These are phyloP conservation scores for Claviceps humidiphila DNA, from an alignment of 2,329 filamentous ascomycete species.

Conservation along the genomic window DNA sequence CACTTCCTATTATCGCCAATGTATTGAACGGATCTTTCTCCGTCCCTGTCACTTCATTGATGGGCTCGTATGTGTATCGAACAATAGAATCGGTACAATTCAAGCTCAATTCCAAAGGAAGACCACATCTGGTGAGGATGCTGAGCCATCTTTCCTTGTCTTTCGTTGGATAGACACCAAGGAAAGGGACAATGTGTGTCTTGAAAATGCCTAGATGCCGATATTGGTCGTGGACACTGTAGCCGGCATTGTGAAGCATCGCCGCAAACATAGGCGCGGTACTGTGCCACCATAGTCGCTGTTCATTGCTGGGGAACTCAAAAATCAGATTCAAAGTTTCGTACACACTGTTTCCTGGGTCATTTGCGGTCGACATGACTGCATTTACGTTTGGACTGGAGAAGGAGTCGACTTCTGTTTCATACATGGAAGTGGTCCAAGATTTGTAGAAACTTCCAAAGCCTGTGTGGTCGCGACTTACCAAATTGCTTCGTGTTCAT, in stretches of 20 bases:
- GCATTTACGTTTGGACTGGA: background rate
- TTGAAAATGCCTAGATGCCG: background rate
- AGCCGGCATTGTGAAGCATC: background rate
- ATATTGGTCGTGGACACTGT: background rate
- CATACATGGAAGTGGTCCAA: background rate
- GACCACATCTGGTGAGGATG: background rate
- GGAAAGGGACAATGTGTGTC: background rate
- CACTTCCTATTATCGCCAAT: background rate
- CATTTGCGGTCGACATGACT: background rate
- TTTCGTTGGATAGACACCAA: background rate
- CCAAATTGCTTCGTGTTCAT: too few relatives aligned
- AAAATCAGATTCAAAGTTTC: background rate
- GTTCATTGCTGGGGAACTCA: background rate
- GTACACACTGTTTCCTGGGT: background rate
- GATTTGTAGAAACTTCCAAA: background rate
- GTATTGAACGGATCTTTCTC: background rate
- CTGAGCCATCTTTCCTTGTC: background rate
- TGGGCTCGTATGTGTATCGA: constrained; percentile 3
- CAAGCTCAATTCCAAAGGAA: constrained; percentile 1
- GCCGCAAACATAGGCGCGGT: background rate
- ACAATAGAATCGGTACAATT: background rate
- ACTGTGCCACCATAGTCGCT: constrained; percentile 3
- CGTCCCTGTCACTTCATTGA: background rate
- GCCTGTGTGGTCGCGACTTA: too few relatives aligned
- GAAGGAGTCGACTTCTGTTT: background rate